Percentiles rank a stretch among this genome's conserved stretches.
Evolutionary conservation across 176 grass and related monocot species (phyloP).

Genomic region (Oryza australiensis): DNA sequence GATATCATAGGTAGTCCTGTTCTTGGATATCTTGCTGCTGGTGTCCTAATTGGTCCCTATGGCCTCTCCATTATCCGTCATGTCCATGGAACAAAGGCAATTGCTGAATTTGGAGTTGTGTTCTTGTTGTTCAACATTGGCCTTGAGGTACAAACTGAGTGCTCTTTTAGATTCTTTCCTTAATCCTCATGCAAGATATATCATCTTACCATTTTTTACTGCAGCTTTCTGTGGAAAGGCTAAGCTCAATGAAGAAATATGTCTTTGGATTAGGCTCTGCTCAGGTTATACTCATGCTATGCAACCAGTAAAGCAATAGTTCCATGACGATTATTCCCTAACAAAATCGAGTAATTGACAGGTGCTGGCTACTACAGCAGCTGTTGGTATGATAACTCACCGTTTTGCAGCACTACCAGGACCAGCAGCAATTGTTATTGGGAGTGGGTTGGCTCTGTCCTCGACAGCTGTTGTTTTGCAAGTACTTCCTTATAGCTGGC

Average conservation of each 20-base stretch:
- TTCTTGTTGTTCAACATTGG: slow-evolving; percentile 99
- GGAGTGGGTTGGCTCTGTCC: slow-evolving; percentile 92
- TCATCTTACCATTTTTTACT: slow-evolving; percentile 32
- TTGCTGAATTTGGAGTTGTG: slow-evolving; percentile 99
- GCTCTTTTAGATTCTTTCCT: slow-evolving; percentile 18
- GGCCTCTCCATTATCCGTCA: slow-evolving; percentile 90
- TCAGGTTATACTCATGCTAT: slow-evolving; percentile 59
- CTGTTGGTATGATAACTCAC: slow-evolving; percentile 78
- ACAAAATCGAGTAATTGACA: slow-evolving; percentile 40
- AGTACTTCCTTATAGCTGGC: slow-evolving; percentile 46
- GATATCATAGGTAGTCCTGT: slow-evolving; percentile 86
- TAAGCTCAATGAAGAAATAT: slow-evolving; percentile 99
- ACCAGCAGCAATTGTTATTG: slow-evolving; percentile 90
- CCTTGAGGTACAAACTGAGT: slow-evolving; percentile 80
- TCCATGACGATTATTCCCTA: slow-evolving; percentile 18
- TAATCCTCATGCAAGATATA: slow-evolving; percentile 14
- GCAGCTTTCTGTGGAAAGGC: slow-evolving; percentile 96
- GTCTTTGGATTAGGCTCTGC: slow-evolving; percentile 95
- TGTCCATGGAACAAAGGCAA: slow-evolving; percentile 96
- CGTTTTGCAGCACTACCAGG: slow-evolving; percentile 64
- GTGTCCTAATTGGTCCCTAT: slow-evolving; percentile 94
- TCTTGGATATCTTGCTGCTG: slow-evolving; percentile 95
- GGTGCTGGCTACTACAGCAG: slow-evolving; percentile 85
- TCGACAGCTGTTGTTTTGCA: slow-evolving; percentile 98
- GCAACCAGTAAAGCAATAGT: slow-evolving; percentile 35